A percentile compares a stretch with the other conserved stretches of the same genome.
Evolutionary conservation across 345 rosid genomes (phyloP).

Genomic region (Gossypium ekmanianum): DNA sequence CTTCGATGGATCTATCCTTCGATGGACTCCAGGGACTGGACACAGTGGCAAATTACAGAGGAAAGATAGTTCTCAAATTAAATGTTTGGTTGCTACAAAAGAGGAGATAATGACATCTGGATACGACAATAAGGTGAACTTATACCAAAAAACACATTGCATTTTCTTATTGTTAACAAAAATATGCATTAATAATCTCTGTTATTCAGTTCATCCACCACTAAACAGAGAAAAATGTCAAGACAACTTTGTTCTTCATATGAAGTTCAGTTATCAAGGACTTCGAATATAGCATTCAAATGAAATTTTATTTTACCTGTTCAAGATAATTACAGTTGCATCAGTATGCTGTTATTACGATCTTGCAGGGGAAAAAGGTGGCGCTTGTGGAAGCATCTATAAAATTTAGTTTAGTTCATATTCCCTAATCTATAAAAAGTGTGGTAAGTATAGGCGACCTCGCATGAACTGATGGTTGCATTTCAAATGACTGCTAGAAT

Average conservation of each 20-base stretch:
- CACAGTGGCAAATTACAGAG: constrained; percentile 45
- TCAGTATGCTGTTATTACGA: neutral
- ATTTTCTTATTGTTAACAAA: constrained; percentile 2
- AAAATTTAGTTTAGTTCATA: constrained; percentile 8
- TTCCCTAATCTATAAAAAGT: neutral
- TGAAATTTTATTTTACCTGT: constrained; percentile 1
- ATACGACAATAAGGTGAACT: constrained; percentile 42
- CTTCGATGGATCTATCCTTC: constrained; percentile 64
- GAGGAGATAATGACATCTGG: constrained; percentile 46
- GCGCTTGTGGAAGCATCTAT: neutral
- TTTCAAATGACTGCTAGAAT: neutral
- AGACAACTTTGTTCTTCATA: too few relatives aligned
- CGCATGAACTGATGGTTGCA: neutral
- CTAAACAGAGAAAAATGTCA: neutral
- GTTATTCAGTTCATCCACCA: neutral
- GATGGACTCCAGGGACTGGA: constrained; percentile 67
- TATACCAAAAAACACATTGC: neutral
- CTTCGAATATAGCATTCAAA: neutral
- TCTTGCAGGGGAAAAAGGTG: neutral
- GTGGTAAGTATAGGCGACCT: neutral
- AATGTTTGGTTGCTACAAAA: constrained; percentile 55
- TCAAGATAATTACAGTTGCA: neutral
- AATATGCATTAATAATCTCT: neutral
- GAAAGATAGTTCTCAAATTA: constrained; percentile 54
- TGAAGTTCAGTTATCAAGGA: neutral